Evolutionary conservation across 495 filamentous ascomycete genomes (phyloP).

Genomic region (Tuber brumale): DNA sequence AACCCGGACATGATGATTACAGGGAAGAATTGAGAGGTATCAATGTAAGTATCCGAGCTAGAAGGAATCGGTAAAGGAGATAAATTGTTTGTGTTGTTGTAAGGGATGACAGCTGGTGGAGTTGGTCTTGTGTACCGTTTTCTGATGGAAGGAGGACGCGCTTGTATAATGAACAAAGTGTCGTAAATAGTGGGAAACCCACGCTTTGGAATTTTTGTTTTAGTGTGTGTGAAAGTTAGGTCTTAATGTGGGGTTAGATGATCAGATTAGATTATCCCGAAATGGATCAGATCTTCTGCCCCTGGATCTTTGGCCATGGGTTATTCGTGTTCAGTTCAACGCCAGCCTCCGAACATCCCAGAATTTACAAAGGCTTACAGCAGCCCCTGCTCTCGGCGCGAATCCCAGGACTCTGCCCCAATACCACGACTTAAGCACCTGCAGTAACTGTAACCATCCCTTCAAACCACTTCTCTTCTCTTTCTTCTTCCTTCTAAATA

Average conservation of each 20-base stretch:
- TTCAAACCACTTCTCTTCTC: neutral
- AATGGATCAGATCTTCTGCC: neutral
- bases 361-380: neutral
- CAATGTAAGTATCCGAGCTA: neutral
- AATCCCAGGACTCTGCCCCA: too few relatives aligned
- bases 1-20: constrained; percentile 26
- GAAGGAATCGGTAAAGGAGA: neutral
- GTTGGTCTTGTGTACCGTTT: neutral
- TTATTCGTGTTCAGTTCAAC: neutral
- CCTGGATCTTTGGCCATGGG: neutral
- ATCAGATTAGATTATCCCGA: neutral
- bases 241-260: neutral
- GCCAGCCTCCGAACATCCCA: constrained; percentile 1
- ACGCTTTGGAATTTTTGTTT: neutral
- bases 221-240: neutral
- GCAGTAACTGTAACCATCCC: neutral
- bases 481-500: neutral
- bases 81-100: neutral
- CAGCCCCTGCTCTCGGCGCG: neutral
- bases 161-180: neutral
- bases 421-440: neutral
- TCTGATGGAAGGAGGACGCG: neutral
- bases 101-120: neutral
- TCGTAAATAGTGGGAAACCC: neutral
- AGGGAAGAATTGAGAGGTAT: neutral